These are phyloP conservation scores for Onygena corvina DNA, from an alignment of 2,329 filamentous ascomycete species.

Conservation along the genomic window DNA sequence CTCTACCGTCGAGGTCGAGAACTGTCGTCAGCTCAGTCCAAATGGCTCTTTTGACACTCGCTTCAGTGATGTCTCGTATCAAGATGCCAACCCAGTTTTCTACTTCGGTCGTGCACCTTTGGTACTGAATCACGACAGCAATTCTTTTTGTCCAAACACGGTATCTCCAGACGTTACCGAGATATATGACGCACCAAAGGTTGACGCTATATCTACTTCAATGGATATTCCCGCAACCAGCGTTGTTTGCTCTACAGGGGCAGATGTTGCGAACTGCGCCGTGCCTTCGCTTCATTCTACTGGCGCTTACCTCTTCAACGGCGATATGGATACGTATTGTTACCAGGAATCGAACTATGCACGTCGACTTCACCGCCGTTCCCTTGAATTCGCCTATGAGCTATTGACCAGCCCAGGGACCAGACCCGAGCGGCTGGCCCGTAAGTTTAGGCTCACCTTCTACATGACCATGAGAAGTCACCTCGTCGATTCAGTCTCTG, in stretches of 20 bases:
- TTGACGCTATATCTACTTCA: neutral
- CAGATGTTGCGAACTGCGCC: neutral
- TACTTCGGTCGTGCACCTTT: neutral
- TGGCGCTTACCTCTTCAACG: neutral
- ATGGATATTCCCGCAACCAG: neutral
- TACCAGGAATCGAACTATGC: slow-evolving; percentile 58
- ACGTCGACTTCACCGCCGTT: slow-evolving; percentile 56
- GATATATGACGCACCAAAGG: neutral
- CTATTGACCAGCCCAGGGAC: slow-evolving; percentile 37
- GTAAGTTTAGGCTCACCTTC: slow-evolving; percentile 22
- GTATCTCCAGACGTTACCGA: neutral
- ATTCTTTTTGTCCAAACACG: neutral
- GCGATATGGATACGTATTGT: slow-evolving; percentile 41
- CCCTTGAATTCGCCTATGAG: slow-evolving; percentile 51
- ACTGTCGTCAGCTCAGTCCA: too few species aligned
- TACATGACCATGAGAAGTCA: slow-evolving; percentile 17
- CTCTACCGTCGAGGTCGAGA: neutral
- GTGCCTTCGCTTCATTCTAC: neutral
- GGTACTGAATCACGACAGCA: neutral
- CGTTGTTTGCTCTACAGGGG: neutral
- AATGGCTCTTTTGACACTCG: neutral
- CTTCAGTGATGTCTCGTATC: neutral
- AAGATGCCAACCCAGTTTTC: neutral
- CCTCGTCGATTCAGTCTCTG: slow-evolving; percentile 5
- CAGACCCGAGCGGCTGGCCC: slow-evolving; percentile 14